Conservation (phyloP, 345 rosid species). For the Pistacia vera region DNA sequence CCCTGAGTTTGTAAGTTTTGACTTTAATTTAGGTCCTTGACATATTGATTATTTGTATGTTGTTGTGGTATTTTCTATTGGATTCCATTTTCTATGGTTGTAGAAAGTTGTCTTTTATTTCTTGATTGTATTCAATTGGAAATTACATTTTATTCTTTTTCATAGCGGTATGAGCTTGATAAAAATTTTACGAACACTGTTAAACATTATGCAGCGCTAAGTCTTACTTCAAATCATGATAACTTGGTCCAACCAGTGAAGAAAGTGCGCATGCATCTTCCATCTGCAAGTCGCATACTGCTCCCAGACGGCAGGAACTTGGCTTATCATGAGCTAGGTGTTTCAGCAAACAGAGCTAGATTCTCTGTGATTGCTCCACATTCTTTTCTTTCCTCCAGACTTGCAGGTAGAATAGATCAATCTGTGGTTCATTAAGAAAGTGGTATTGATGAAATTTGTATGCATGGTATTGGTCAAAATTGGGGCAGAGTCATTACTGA, state of each 20-base stretch:
- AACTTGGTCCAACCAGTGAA: slow-evolving; percentile 40
- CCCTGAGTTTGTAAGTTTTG: neutral
- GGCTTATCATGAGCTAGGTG: slow-evolving; percentile 79
- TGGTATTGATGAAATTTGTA: neutral
- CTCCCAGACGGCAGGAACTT: slow-evolving; percentile 88
- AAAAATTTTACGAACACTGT: slow-evolving; percentile 10
- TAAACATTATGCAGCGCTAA: slow-evolving; percentile 55
- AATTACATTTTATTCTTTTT: neutral
- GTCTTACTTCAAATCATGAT: slow-evolving; percentile 42
- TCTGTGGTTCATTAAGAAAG: slow-evolving; percentile 11
- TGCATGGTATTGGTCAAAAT: neutral
- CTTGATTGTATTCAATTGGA: neutral
- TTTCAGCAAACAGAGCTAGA: slow-evolving; percentile 71
- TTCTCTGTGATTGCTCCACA: slow-evolving; percentile 72
- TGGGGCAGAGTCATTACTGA: slow-evolving; percentile 12
- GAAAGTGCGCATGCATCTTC: slow-evolving; percentile 70
- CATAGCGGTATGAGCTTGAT: neutral
- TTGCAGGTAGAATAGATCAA: slow-evolving; percentile 56
- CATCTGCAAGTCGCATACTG: slow-evolving; percentile 54
- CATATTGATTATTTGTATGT: neutral
- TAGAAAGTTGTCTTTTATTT: neutral
- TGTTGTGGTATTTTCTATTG: neutral
- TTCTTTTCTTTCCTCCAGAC: slow-evolving; percentile 83
- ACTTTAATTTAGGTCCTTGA: neutral
- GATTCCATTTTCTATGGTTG: too few relatives aligned